phyloP scores from a whole-genome alignment of 805 yeast genomes.

The Candida sithepensis region DNA sequence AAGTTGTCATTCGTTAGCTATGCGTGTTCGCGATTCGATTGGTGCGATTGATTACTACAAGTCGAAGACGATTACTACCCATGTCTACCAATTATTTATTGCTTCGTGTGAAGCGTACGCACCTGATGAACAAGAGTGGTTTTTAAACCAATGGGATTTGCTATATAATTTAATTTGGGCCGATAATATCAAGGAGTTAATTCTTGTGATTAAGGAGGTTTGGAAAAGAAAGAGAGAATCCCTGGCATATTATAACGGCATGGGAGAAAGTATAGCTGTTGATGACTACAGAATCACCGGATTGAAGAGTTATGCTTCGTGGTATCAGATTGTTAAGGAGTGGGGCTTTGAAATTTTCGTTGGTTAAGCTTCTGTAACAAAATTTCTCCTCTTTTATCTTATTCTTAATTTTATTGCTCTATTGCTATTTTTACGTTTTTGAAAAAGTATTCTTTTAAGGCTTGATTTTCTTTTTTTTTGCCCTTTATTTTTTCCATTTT shows the following conservation, averaged over 20 bases:
- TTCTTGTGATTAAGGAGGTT: slow-evolving; percentile 12
- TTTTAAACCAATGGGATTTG: slow-evolving; percentile 5
- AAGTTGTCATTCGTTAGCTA: slow-evolving; percentile 5
- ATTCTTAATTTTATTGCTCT: too few relatives aligned
- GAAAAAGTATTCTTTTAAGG: too few relatives aligned
- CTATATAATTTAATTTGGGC: slow-evolving; percentile 14
- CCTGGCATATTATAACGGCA: neutral
- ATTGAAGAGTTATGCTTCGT: slow-evolving; percentile 12
- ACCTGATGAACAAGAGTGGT: slow-evolving; percentile 9
- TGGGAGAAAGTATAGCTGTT: neutral
- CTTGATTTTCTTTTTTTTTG: too few relatives aligned
- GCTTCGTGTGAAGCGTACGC: slow-evolving; percentile 15
- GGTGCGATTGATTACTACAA: slow-evolving; percentile 6
- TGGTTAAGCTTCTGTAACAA: slow-evolving; percentile 1
- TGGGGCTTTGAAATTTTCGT: slow-evolving; percentile 12
- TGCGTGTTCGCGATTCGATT: slow-evolving; percentile 4
- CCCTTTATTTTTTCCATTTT: too few relatives aligned
- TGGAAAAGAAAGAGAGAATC: slow-evolving; percentile 13
- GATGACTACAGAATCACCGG: slow-evolving; percentile 12
- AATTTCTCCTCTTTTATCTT: too few relatives aligned
- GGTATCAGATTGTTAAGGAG: slow-evolving; percentile 11
- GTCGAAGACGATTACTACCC: slow-evolving; percentile 12
- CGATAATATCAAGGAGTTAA: slow-evolving; percentile 10
- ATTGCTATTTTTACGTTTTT: too few relatives aligned
- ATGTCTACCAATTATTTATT: slow-evolving; percentile 15